Conservation (phyloP, 1,284 basidiomycete species). For the Meripilus lineatus region DNA sequence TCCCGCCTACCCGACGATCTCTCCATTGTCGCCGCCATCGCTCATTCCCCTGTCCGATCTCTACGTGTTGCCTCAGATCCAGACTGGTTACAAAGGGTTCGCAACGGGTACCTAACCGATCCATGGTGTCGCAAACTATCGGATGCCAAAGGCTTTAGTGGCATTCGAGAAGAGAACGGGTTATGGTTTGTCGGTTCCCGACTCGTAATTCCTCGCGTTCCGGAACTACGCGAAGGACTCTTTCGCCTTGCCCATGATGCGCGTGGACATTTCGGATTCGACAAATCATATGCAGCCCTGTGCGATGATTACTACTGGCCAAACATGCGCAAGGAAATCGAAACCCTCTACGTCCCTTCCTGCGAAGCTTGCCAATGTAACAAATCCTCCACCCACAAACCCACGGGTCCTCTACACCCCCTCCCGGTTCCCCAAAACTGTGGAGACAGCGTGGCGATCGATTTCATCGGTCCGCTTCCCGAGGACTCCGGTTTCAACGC, state of each 20-base stretch:
- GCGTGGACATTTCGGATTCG: constrained; percentile 32
- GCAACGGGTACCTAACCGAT: not conserved
- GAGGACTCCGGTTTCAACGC: constrained; percentile 30
- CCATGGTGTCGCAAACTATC: constrained; percentile 1
- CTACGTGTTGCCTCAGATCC: not conserved
- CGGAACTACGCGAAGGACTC: constrained; percentile 14
- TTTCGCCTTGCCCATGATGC: constrained; percentile 24
- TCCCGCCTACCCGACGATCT: constrained; percentile 23
- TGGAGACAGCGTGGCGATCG: constrained; percentile 30
- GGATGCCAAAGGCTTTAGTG: not conserved
- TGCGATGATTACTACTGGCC: constrained; percentile 35
- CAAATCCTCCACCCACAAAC: constrained; percentile 12
- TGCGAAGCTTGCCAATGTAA: constrained; percentile 17
- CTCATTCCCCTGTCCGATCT: not conserved
- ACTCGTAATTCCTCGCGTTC: constrained; percentile 22
- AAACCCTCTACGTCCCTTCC: constrained; percentile 17
- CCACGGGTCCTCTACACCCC: constrained; percentile 17
- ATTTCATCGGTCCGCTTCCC: constrained; percentile 40
- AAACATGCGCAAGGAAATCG: constrained; percentile 28
- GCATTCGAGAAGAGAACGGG: constrained; percentile 11
- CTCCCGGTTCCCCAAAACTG: constrained; percentile 20
- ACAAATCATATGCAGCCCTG: constrained; percentile 29
- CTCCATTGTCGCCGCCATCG: not conserved
- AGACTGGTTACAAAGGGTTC: not conserved
- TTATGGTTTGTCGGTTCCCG: constrained; percentile 24